These are phyloP conservation scores for Xylaria sp. DNA, from an alignment of 2,329 filamentous ascomycete genomes.

Conservation along the genomic window DNA sequence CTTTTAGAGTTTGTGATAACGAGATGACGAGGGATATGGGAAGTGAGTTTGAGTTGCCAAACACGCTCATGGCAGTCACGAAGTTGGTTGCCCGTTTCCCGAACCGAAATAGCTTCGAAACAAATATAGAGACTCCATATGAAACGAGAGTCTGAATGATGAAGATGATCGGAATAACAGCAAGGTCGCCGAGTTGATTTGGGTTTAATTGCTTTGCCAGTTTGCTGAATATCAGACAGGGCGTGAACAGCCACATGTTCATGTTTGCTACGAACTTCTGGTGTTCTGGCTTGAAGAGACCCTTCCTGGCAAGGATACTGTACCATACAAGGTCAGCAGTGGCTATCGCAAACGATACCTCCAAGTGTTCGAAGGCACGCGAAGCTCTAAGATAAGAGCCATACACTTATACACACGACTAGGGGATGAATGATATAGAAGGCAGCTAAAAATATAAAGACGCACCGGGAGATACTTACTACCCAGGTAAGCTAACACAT, in stretches of 20 bases:
- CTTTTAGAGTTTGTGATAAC: constrained; percentile 88
- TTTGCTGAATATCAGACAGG: constrained; percentile 97
- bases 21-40: constrained; percentile 96
- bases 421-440: not conserved
- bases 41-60: constrained; percentile 97
- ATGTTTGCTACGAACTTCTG: constrained; percentile 97
- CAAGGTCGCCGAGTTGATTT: constrained; percentile 87
- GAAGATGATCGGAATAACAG: constrained; percentile 96
- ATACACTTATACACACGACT: not conserved
- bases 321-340: constrained; percentile 3
- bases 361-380: not conserved
- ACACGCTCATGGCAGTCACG: constrained; percentile 95
- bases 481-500: constrained; percentile 92
- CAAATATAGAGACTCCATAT: constrained; percentile 75
- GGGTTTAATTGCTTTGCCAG: constrained; percentile 93
- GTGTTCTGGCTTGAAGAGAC: constrained; percentile 93
- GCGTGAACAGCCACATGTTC: constrained; percentile 96
- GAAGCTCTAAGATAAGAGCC: not conserved
- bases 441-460: not conserved
- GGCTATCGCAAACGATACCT: not conserved
- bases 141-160: constrained; percentile 87
- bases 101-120: constrained; percentile 82
- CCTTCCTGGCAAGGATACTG: constrained; percentile 80
- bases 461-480: constrained; percentile 51
- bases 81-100: constrained; percentile 90